Evolutionary conservation across 495 filamentous ascomycete genomes (phyloP).

Genomic region (Tuber melanosporum): DNA sequence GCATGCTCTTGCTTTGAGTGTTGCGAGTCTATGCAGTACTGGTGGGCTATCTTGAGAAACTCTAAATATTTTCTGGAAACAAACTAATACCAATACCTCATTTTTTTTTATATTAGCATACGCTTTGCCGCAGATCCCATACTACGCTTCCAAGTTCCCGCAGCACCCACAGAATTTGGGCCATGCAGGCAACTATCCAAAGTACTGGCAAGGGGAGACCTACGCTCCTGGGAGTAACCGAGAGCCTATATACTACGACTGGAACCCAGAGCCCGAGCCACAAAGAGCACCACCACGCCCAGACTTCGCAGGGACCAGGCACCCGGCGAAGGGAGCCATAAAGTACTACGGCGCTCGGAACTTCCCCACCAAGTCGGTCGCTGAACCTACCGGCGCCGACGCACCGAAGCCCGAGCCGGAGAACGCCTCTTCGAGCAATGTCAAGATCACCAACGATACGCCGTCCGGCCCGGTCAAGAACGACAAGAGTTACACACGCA

Average conservation of each 20-base stretch:
- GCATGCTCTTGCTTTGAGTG: constrained; percentile 20
- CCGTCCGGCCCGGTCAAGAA: constrained; percentile 15
- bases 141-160: constrained; percentile 37
- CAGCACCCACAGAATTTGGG: constrained; percentile 39
- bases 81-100: background rate
- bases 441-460: constrained; percentile 32
- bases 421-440: constrained; percentile 7
- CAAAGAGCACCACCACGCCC: constrained; percentile 11
- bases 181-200: constrained; percentile 35
- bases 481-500: constrained; percentile 25
- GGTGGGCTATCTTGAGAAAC: background rate
- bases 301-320: constrained; percentile 17
- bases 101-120: constrained; percentile 12
- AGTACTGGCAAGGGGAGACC: constrained; percentile 38
- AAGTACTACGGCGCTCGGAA: constrained; percentile 23
- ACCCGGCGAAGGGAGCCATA: constrained; percentile 30
- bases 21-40: constrained; percentile 22
- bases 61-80: background rate
- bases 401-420: background rate
- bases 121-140: constrained; percentile 27
- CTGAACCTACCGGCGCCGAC: constrained; percentile 1
- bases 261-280: background rate
- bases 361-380: constrained; percentile 16
- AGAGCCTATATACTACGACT: constrained; percentile 10
- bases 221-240: constrained; percentile 17